These are phyloP conservation scores for Apophysomyces variabilis DNA, from an alignment of 371 early-diverging fungal species.

Conservation along the genomic window DNA sequence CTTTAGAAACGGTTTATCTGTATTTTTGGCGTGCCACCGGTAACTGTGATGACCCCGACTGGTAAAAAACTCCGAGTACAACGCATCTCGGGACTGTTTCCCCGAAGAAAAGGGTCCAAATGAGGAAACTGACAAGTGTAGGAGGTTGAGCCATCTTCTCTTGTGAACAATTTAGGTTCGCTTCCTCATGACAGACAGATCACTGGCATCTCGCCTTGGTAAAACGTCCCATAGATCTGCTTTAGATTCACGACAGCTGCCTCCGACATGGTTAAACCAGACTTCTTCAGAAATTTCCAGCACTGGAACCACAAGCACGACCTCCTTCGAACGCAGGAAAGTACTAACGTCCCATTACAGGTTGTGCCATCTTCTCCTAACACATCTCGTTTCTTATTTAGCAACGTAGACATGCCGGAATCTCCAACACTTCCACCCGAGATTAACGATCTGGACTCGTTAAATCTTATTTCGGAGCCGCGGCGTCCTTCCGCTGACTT, in stretches of 20 bases:
- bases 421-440: slow-evolving; percentile 3
- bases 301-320: not conserved
- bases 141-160: not conserved
- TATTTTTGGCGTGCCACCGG: no score
- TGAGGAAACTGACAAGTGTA: not conserved
- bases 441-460: not conserved
- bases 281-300: not conserved
- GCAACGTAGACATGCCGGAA: slow-evolving; percentile 3
- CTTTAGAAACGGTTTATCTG: no score
- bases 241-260: not conserved
- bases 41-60: no score
- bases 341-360: not conserved
- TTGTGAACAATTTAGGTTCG: not conserved
- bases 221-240: not conserved
- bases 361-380: not conserved
- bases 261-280: slow-evolving; percentile 3
- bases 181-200: not conserved
- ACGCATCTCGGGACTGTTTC: not conserved
- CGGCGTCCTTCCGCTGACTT: not conserved
- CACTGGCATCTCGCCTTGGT: not conserved
- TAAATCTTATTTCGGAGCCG: not conserved
- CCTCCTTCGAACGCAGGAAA: not conserved
- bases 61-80: no score
- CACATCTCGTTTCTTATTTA: not conserved
- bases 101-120: not conserved